A percentile compares a stretch with the other conserved stretches of the same genome.
These are phyloP conservation scores for Artemisia tridentata DNA, from an alignment of 129 eudicot genomes.

Conservation along the genomic window DNA sequence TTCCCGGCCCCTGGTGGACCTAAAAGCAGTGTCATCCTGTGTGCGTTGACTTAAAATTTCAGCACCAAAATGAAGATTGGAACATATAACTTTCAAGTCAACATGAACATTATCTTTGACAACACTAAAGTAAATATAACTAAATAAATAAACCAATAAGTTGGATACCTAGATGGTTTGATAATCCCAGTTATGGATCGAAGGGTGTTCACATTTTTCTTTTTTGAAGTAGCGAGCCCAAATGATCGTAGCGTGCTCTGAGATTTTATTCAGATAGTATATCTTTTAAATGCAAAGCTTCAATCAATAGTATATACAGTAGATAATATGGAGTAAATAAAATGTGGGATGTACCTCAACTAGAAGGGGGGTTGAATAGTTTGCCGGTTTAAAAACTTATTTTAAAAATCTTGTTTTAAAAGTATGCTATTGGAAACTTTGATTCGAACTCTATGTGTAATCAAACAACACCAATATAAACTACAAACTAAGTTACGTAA, in stretches of 20 bases:
- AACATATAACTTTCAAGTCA: background rate
- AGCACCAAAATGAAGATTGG: background rate
- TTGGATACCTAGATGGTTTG: conserved; percentile 29
- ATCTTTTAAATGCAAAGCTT: background rate
- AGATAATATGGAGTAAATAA: background rate
- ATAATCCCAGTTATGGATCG: conserved; percentile 32
- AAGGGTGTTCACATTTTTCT: conserved; percentile 23
- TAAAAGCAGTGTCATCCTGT: conserved; percentile 55
- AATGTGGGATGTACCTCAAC: conserved; percentile 45
- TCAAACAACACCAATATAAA: too few species aligned
- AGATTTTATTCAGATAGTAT: background rate
- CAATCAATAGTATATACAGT: background rate
- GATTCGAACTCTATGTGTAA: too few species aligned
- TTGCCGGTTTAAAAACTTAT: too few species aligned
- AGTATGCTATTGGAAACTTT: too few species aligned
- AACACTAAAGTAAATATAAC: too few species aligned
- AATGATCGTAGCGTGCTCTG: conserved; percentile 13
- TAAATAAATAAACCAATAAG: background rate
- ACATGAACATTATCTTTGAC: too few species aligned
- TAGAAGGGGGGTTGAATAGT: too few species aligned
- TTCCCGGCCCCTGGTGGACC: conserved; percentile 64
- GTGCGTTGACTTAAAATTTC: background rate
- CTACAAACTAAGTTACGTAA: too few species aligned
- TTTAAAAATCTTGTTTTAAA: too few species aligned
- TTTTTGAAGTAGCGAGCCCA: conserved; percentile 26